Base-by-base conservation (phyloP, 176 grass and related monocot species). In the Carex kokanica region DNA sequence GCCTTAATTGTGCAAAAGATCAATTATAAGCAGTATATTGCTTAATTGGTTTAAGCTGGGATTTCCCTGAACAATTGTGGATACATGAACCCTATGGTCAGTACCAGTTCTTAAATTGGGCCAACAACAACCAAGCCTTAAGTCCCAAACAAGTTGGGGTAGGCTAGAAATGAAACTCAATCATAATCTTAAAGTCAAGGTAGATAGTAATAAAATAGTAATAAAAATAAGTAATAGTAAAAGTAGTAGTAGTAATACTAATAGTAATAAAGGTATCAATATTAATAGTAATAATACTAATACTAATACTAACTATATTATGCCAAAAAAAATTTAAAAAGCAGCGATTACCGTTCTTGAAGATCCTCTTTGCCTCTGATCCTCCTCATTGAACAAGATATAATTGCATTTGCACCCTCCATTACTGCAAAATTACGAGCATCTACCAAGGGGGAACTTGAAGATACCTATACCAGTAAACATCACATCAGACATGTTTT, bases 351-450 rank as follows among this genome's bases (percentile, higher is more conserved):
- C 95, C 91, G 91, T 82, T 86, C 87, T 81, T 95, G 86, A 58
- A 98, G 78, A 66, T 98, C 95, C 32, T 98, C 92, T 74, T 61
- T 78, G 67, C 95, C 95, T 66, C 89, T 90, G 84, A 98, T 91
- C 81, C 95, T 98, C 91, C 56, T 98, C 91, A 95, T 93, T 20
- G 92, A 86, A 84, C 87, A 95, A 78, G 92, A 91, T 83, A 98
- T 93, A 51, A 90, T 90, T 40, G 92, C 89, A 58, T 98, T 95
- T 69, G 83, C 89, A 27, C 95, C 89, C 15, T 89, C 90, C 95
- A 98, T 98, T 32, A 95, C 92, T 47, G 95, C 95, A 55, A 98
- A 95, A 53, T 98, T 98, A 8, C 92, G 91, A 40, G 92, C 95
- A 90, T 98, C 92, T 79, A 93, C 86, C 45, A 98, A 87, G 4